phyloP scores from a whole-genome alignment of 202 grass and related monocot species.

The Musa balbisiana region DNA sequence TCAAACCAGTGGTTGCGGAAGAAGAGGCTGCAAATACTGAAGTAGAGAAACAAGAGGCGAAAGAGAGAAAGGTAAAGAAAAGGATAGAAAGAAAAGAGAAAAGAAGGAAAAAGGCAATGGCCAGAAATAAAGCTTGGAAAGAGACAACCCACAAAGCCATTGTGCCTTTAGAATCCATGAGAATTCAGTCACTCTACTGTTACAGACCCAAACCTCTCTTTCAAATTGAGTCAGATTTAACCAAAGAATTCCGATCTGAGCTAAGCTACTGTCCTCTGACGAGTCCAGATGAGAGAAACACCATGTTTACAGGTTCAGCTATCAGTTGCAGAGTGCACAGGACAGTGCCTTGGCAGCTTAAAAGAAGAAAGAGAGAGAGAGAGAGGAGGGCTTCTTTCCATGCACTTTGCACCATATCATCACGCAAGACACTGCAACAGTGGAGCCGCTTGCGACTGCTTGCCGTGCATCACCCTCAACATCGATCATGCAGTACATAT shows the following conservation, averaged over 20 bases:
- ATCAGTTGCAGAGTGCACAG: too few species aligned
- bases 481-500: neutral
- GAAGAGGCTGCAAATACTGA: neutral
- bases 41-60: neutral
- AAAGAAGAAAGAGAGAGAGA: too few species aligned
- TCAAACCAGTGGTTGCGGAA: neutral
- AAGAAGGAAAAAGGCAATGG: neutral
- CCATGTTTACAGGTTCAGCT: too few species aligned
- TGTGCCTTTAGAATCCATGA: neutral
- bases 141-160: neutral
- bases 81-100: neutral
- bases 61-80: neutral
- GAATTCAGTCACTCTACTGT: neutral
- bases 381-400: neutral
- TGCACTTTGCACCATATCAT: neutral
- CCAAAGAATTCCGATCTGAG: too few species aligned
- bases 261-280: too few species aligned
- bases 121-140: neutral
- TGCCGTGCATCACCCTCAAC: neutral
- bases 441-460: neutral
- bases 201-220: too few species aligned
- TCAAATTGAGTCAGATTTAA: too few species aligned
- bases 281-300: too few species aligned
- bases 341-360: neutral
- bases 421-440: too few species aligned